Percentiles rank a stretch among this genome's conserved stretches.
phyloP scores from a whole-genome alignment of 345 rosid genomes.

The Boechera stricta region DNA sequence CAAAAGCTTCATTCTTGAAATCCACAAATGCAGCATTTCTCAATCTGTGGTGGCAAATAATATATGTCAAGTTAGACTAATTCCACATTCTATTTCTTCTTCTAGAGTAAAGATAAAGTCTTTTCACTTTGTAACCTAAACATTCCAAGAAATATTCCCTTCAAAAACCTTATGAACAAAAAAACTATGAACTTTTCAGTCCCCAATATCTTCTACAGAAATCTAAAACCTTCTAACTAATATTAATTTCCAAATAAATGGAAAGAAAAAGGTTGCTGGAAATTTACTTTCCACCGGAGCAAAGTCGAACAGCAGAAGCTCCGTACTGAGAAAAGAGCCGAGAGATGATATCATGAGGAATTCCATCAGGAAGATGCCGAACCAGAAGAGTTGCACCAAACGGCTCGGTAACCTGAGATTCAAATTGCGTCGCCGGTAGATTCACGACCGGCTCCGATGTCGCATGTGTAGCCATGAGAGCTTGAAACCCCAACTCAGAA shows the following conservation, averaged over 20 bases:
- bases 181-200: slow-evolving; percentile 16
- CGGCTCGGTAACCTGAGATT: slow-evolving; percentile 42
- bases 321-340: slow-evolving; percentile 87
- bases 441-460: slow-evolving; percentile 40
- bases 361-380: slow-evolving; percentile 84
- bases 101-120: not conserved
- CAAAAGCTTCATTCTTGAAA: slow-evolving; percentile 73
- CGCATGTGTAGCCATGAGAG: slow-evolving; percentile 37
- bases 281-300: slow-evolving; percentile 66
- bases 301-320: slow-evolving; percentile 81
- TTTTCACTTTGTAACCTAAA: not conserved
- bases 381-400: slow-evolving; percentile 55
- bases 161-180: not conserved
- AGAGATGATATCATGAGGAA: slow-evolving; percentile 72
- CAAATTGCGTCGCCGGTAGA: slow-evolving; percentile 38
- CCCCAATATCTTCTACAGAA: not conserved
- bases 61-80: slow-evolving; percentile 10
- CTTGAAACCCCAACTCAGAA: slow-evolving; percentile 16
- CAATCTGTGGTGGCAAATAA: slow-evolving; percentile 53
- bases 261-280: not conserved
- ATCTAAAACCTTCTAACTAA: not conserved
- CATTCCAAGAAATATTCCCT: not conserved
- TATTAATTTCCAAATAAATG: not conserved
- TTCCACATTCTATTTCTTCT: not conserved
- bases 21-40: slow-evolving; percentile 89